Conservation (phyloP, 768 basidiomycete genomes). For the Trametes elegans region DNA sequence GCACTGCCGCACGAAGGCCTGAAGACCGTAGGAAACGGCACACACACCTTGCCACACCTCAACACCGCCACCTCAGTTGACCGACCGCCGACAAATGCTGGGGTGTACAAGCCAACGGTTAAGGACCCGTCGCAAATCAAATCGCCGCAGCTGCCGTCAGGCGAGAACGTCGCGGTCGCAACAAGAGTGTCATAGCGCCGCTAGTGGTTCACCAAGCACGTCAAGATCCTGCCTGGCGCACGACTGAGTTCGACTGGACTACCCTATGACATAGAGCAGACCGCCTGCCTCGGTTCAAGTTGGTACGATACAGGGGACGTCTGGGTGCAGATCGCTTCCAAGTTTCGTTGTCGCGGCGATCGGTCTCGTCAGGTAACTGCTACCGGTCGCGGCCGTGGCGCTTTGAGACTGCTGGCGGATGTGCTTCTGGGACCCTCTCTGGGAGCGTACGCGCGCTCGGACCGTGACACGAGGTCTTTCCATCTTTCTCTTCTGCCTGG, state of each 20-base stretch:
- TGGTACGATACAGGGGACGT: constrained; percentile 7
- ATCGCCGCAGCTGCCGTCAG: constrained; percentile 58
- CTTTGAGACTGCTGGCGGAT: not conserved
- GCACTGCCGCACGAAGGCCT: constrained; percentile 9
- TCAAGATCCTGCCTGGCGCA: not conserved
- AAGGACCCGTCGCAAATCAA: constrained; percentile 52
- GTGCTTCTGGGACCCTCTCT: not conserved
- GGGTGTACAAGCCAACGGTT: constrained; percentile 34
- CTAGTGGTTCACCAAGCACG: not conserved
- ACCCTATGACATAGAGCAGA: not conserved
- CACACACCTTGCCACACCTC: constrained; percentile 10
- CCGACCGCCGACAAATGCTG: constrained; percentile 35
- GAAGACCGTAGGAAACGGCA: constrained; percentile 16
- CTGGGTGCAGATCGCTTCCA: constrained; percentile 1
- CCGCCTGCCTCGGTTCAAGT: not conserved
- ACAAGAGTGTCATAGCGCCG: constrained; percentile 30
- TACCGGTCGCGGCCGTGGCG: not conserved
- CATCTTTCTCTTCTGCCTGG: too few species aligned
- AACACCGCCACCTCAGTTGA: constrained; percentile 34
- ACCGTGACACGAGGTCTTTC: constrained; percentile 3
- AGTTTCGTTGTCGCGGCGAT: not conserved
- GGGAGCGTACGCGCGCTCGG: not conserved
- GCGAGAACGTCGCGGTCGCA: constrained; percentile 57
- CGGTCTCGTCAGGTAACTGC: constrained; percentile 6
- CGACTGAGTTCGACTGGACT: not conserved